A percentile compares a stretch with the other conserved stretches of the same genome.
These are phyloP conservation scores for Didymella pinodella DNA, from an alignment of 2,329 filamentous ascomycete species.

Conservation along the genomic window DNA sequence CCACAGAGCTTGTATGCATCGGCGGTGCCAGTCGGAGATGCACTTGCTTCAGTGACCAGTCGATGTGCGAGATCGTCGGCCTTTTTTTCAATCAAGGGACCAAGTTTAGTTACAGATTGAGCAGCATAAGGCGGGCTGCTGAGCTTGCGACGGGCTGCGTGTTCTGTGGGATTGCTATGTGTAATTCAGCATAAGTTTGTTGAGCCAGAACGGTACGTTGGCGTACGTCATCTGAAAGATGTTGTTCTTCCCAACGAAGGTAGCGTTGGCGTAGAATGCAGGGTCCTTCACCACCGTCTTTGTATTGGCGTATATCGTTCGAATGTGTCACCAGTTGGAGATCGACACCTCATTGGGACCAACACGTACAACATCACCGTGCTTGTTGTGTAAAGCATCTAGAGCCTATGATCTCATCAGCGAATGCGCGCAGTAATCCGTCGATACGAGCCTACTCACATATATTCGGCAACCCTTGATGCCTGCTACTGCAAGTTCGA, in stretches of 20 bases:
- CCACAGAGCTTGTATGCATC: neutral
- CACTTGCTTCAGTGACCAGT: neutral
- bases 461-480: neutral
- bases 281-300: neutral
- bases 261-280: neutral
- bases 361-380: neutral
- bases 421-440: neutral
- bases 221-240: neutral
- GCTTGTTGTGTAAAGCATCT: neutral
- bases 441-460: neutral
- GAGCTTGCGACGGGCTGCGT: neutral
- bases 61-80: neutral
- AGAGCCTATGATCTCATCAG: neutral
- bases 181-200: neutral
- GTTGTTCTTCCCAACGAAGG: neutral
- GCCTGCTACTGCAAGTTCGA: neutral
- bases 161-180: neutral
- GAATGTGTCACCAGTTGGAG: neutral
- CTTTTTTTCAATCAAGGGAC: neutral
- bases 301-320: neutral
- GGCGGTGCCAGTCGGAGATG: neutral
- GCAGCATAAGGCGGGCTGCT: neutral
- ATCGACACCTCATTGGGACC: neutral
- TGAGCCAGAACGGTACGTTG: neutral
- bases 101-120: neutral